Evolutionary conservation across 1,284 basidiomycete genomes (phyloP).

Genomic region (Psilocybe mexicana): DNA sequence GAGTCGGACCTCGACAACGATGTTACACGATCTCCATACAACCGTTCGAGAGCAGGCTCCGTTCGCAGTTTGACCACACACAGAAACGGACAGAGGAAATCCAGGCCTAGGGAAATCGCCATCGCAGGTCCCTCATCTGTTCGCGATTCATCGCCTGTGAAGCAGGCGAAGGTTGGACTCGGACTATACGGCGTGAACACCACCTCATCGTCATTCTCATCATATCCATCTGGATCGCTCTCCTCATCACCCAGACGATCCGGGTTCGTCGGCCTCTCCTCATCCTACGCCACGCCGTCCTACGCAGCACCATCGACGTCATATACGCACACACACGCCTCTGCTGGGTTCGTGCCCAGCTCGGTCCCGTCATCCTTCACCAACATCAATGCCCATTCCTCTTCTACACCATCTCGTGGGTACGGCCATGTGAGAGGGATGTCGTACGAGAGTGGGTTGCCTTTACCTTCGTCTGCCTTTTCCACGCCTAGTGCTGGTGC

Average conservation of each 20-base stretch:
- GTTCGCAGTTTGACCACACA: slow-evolving; percentile 16
- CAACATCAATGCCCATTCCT: neutral
- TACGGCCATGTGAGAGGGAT: slow-evolving; percentile 29
- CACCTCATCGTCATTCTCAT: neutral
- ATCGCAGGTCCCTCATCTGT: slow-evolving; percentile 13
- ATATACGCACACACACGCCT: slow-evolving; percentile 3
- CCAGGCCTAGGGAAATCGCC: slow-evolving; percentile 27
- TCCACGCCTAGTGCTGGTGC: neutral
- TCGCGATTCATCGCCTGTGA: no score
- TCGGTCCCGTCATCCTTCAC: slow-evolving; percentile 9
- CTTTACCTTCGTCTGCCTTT: neutral
- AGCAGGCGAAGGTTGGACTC: slow-evolving; percentile 5
- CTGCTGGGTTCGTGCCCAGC: slow-evolving; percentile 17
- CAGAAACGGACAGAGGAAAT: slow-evolving; percentile 13
- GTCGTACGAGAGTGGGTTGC: slow-evolving; percentile 26
- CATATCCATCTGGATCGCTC: slow-evolving; percentile 15
- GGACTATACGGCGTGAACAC: slow-evolving; percentile 12
- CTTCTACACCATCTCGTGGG: slow-evolving; percentile 9
- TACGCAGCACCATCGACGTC: slow-evolving; percentile 10
- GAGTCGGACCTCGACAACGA: neutral
- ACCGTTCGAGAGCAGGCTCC: slow-evolving; percentile 24
- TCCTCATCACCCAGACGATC: slow-evolving; percentile 20
- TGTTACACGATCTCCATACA: neutral
- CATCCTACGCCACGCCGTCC: slow-evolving; percentile 6
- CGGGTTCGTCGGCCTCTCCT: slow-evolving; percentile 11